Percentiles rank a stretch among this genome's conserved stretches.
Conservation (phyloP, 768 basidiomycete genomes). For the Kwoniella sp. region DNA sequence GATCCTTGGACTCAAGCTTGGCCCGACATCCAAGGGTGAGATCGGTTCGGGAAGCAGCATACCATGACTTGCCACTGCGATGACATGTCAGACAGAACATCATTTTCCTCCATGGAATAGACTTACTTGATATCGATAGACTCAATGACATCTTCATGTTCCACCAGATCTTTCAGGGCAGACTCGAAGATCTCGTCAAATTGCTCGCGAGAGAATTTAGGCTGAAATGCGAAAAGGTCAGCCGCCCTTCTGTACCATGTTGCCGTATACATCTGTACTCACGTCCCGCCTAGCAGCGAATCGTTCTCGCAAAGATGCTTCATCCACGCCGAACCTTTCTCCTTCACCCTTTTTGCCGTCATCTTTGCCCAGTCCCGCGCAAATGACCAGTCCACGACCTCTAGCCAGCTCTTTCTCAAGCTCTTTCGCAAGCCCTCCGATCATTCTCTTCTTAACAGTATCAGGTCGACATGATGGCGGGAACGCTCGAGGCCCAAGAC, state of each 20-base stretch:
- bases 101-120: not conserved
- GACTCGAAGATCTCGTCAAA: slow-evolving; percentile 56
- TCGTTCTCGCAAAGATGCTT: slow-evolving; percentile 29
- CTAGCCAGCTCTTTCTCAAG: slow-evolving; percentile 47
- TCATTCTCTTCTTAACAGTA: slow-evolving; percentile 54
- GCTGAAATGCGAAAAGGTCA: slow-evolving; percentile 19
- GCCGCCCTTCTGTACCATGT: not conserved
- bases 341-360: slow-evolving; percentile 42
- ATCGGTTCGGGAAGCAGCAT: slow-evolving; percentile 54
- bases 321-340: slow-evolving; percentile 43
- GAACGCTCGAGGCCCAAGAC: slow-evolving; percentile 51
- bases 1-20: slow-evolving; percentile 42
- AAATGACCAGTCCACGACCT: slow-evolving; percentile 52
- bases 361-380: slow-evolving; percentile 50
- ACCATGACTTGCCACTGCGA: slow-evolving; percentile 52
- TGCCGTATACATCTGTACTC: slow-evolving; percentile 13
- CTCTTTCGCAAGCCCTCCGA: slow-evolving; percentile 49
- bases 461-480: slow-evolving; percentile 56
- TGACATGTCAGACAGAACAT: not conserved
- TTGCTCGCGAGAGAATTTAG: slow-evolving; percentile 39
- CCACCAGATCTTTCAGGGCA: slow-evolving; percentile 56
- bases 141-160: slow-evolving; percentile 55
- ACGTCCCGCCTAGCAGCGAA: slow-evolving; percentile 43
- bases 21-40: slow-evolving; percentile 56
- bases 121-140: slow-evolving; percentile 53